phyloP scores from a whole-genome alignment of 176 grass and related monocot genomes.

The Oryza punctata region DNA sequence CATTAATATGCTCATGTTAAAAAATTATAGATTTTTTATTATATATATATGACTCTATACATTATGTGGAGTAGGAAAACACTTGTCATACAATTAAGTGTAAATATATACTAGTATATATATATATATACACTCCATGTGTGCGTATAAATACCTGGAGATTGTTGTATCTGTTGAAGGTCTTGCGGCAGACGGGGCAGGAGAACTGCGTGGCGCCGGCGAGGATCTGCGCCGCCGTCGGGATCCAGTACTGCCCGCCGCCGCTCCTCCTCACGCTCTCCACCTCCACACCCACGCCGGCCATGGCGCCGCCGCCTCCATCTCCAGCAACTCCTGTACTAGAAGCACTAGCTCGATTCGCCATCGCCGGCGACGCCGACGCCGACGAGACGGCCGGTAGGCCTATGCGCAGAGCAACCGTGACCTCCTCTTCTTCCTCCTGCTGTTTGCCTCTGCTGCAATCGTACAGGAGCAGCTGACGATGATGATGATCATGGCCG shows the following conservation, averaged over 20 bases:
- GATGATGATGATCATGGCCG: not conserved
- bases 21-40: no score
- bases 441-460: not conserved
- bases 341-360: not conserved
- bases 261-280: constrained; percentile 37
- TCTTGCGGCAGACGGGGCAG: constrained; percentile 67
- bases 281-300: constrained; percentile 16
- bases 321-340: not conserved
- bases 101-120: no score
- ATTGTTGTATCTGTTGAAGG: constrained; percentile 82
- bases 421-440: constrained; percentile 20
- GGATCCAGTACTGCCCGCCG: constrained; percentile 67
- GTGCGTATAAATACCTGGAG: constrained; percentile 41
- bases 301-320: not conserved
- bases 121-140: no score
- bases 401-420: constrained; percentile 59
- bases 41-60: no score
- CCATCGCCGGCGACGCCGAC: not conserved
- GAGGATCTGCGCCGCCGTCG: constrained; percentile 63
- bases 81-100: no score
- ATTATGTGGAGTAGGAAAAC: no score
- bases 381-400: constrained; percentile 17
- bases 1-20: no score
- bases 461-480: not conserved
- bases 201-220: constrained; percentile 67